Conservation (phyloP, 768 basidiomycete species). For the Pulveroboletus frians region DNA sequence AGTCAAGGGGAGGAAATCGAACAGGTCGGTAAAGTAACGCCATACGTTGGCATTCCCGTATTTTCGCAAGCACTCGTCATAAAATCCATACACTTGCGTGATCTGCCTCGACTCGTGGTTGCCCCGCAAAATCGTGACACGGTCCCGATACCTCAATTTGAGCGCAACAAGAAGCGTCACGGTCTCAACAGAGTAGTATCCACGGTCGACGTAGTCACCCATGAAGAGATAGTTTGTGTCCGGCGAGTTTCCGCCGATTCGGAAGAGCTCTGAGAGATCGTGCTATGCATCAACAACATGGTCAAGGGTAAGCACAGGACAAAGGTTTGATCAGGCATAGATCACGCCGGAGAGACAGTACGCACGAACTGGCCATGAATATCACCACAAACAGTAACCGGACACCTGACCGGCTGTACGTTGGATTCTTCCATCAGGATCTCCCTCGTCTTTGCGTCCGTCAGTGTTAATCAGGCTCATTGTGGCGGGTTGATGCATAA, state of each 20-base stretch:
- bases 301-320: slow-evolving; percentile 9
- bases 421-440: slow-evolving; percentile 99
- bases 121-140: slow-evolving; percentile 95
- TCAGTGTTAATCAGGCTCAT: slow-evolving; percentile 11
- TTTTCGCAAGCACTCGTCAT: slow-evolving; percentile 98
- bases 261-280: slow-evolving; percentile 97
- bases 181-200: slow-evolving; percentile 99
- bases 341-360: slow-evolving; percentile 28
- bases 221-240: slow-evolving; percentile 99
- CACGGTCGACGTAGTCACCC: slow-evolving; percentile 99
- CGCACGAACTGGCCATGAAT: slow-evolving; percentile 99
- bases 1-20: slow-evolving; percentile 95
- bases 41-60: slow-evolving; percentile 99
- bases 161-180: slow-evolving; percentile 95
- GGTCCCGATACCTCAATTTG: slow-evolving; percentile 96
- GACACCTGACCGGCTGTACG: slow-evolving; percentile 96
- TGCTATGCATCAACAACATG: slow-evolving; percentile 52
- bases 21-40: slow-evolving; percentile 98
- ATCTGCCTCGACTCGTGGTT: slow-evolving; percentile 99
- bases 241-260: slow-evolving; percentile 97
- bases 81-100: slow-evolving; percentile 99
- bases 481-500: background rate
- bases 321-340: slow-evolving; percentile 20
- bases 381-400: slow-evolving; percentile 98
- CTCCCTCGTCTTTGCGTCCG: slow-evolving; percentile 75